Evolutionary conservation across 106 monocot species (phyloP).

Genomic region (Phalaenopsis equestris): DNA sequence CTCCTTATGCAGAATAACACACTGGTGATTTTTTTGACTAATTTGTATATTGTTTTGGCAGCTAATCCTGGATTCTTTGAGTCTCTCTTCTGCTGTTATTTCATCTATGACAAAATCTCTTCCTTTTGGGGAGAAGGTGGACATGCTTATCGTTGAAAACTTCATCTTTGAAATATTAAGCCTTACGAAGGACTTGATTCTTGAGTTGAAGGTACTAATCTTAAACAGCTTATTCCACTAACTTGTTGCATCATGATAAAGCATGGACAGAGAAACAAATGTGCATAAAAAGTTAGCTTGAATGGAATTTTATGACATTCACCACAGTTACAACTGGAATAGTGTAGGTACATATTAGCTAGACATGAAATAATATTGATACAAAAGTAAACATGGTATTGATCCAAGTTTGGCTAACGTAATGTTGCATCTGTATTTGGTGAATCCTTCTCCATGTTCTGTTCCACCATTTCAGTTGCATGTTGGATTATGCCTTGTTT

Average conservation of each 20-base stretch:
- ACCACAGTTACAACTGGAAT: neutral
- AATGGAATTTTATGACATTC: neutral
- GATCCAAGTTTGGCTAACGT: neutral
- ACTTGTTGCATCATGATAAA: neutral
- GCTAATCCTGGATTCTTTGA: slow-evolving; percentile 61
- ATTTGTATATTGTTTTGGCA: slow-evolving; percentile 24
- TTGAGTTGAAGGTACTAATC: slow-evolving; percentile 59
- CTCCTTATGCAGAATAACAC: neutral
- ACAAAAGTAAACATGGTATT: too few relatives aligned
- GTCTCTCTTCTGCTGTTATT: slow-evolving; percentile 46
- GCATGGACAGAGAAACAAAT: neutral
- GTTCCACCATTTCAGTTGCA: neutral
- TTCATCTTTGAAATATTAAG: slow-evolving; percentile 57
- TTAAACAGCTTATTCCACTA: neutral
- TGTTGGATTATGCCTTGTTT: neutral
- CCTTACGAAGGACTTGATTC: slow-evolving; percentile 50
- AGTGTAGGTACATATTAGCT: neutral
- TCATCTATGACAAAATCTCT: slow-evolving; percentile 28
- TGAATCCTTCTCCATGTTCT: neutral
- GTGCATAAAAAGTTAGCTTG: neutral
- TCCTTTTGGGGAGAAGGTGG: slow-evolving; percentile 29
- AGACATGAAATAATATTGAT: too few relatives aligned
- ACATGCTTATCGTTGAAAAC: slow-evolving; percentile 42
- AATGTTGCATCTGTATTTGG: too few relatives aligned
- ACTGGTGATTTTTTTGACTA: slow-evolving; percentile 3